A percentile compares a stretch with the other conserved stretches of the same genome.
Conservation (phyloP, 192 early-diverging fungal species). For the Rhizoclosmatium sp. region DNA sequence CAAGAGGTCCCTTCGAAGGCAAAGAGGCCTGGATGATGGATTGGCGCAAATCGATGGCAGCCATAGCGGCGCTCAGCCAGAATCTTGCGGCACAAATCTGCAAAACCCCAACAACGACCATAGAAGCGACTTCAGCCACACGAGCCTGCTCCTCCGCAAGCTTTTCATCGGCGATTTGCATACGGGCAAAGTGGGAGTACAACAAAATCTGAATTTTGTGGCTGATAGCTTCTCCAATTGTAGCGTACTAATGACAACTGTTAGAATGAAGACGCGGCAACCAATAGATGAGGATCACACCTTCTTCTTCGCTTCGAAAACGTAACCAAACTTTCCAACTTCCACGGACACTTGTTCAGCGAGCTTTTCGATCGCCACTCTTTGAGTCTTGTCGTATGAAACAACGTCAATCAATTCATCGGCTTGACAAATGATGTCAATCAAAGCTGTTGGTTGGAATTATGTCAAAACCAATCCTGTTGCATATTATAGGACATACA, state of each 20-base stretch:
- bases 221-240: slow-evolving; percentile 53
- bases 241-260: slow-evolving; percentile 37
- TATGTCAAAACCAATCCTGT: not conserved
- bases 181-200: slow-evolving; percentile 83
- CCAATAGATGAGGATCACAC: not conserved
- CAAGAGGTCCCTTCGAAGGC: slow-evolving; percentile 76
- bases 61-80: slow-evolving; percentile 78
- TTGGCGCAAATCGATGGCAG: slow-evolving; percentile 86
- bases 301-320: slow-evolving; percentile 36
- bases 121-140: slow-evolving; percentile 76
- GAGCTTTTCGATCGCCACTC: slow-evolving; percentile 8
- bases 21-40: slow-evolving; percentile 85
- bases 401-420: slow-evolving; percentile 33
- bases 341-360: slow-evolving; percentile 12
- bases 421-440: slow-evolving; percentile 29
- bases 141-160: slow-evolving; percentile 59
- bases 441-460: not conserved
- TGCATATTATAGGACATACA: not conserved
- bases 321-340: slow-evolving; percentile 20
- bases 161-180: slow-evolving; percentile 65
- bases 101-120: slow-evolving; percentile 85
- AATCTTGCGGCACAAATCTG: slow-evolving; percentile 86
- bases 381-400: slow-evolving; percentile 23
- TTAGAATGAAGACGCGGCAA: not conserved
- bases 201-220: slow-evolving; percentile 71